Evolutionary conservation across 306 rosid genomes (phyloP).

Genomic region (Spatholobus suberectus): DNA sequence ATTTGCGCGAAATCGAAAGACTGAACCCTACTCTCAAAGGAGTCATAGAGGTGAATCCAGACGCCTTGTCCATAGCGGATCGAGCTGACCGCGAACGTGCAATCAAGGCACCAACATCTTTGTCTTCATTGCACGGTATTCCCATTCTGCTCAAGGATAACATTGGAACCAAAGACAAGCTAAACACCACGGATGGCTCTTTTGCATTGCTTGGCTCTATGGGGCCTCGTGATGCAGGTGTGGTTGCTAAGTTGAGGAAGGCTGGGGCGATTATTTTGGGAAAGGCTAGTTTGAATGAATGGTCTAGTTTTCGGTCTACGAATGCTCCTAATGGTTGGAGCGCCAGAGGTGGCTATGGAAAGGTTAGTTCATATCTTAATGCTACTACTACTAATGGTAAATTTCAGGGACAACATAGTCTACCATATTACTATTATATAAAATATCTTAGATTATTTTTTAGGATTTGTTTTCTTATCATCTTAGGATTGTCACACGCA

Average conservation of each 20-base stretch:
- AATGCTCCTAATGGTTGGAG: conserved; percentile 53
- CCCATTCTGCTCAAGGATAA: conserved; percentile 69
- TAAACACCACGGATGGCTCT: conserved; percentile 69
- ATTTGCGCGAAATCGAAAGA: conserved; percentile 48
- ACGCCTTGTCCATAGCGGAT: conserved; percentile 53
- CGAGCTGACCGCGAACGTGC: conserved; percentile 55
- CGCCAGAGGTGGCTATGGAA: conserved; percentile 64
- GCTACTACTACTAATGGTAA: too few relatives aligned
- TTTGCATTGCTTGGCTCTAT: conserved; percentile 57
- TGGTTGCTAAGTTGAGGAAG: conserved; percentile 54
- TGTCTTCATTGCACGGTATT: conserved; percentile 58
- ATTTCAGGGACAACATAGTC: too few relatives aligned
- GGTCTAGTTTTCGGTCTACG: conserved; percentile 51
- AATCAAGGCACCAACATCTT: neutral
- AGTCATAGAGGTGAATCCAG: conserved; percentile 67
- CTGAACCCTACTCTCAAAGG: conserved; percentile 51
- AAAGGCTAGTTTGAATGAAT: conserved; percentile 65
- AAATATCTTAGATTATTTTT: too few relatives aligned
- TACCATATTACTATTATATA: too few relatives aligned
- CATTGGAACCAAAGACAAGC: conserved; percentile 66
- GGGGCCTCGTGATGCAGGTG: conserved; percentile 60
- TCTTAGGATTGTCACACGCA: too few relatives aligned
- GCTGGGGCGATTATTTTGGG: conserved; percentile 65
- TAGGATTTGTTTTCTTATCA: too few relatives aligned
- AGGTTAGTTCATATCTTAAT: too few relatives aligned